Conservation (phyloP, 2,329 filamentous ascomycete species). For the Fusarium lyarnte region DNA sequence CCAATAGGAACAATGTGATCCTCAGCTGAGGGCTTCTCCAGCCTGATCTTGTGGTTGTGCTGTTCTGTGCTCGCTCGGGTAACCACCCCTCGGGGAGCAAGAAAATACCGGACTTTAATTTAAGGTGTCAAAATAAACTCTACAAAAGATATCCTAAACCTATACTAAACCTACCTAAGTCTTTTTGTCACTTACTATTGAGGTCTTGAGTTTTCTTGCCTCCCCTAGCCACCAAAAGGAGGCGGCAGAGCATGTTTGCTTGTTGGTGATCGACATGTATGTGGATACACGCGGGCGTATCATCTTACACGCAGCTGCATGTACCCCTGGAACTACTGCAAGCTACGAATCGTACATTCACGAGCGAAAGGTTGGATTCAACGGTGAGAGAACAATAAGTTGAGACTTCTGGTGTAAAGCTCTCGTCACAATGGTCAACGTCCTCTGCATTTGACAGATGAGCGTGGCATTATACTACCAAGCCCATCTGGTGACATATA, state of each 20-base stretch:
- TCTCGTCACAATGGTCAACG: not conserved
- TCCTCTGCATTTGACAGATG: not conserved
- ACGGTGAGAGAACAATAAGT: not conserved
- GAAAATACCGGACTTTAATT: too few species aligned
- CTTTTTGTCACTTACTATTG: too few species aligned
- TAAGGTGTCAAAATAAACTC: too few species aligned
- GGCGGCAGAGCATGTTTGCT: not conserved
- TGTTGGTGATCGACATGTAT: constrained; percentile 9
- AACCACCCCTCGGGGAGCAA: not conserved
- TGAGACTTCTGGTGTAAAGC: not conserved
- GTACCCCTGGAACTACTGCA: not conserved
- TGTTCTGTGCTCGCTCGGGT: not conserved
- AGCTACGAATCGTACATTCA: not conserved
- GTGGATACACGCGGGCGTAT: constrained; percentile 17
- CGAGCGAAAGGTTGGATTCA: not conserved
- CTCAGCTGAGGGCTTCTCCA: not conserved
- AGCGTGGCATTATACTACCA: not conserved
- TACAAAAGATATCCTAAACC: too few species aligned
- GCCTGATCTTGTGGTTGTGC: not conserved
- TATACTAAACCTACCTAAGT: too few species aligned
- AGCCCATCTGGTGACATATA: not conserved
- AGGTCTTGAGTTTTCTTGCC: too few species aligned
- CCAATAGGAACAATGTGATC: not conserved
- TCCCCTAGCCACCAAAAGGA: not conserved
- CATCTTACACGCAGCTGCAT: constrained; percentile 27